Conservation (phyloP, 2,329 filamentous ascomycete genomes). For the Diaporthe caulivora region DNA sequence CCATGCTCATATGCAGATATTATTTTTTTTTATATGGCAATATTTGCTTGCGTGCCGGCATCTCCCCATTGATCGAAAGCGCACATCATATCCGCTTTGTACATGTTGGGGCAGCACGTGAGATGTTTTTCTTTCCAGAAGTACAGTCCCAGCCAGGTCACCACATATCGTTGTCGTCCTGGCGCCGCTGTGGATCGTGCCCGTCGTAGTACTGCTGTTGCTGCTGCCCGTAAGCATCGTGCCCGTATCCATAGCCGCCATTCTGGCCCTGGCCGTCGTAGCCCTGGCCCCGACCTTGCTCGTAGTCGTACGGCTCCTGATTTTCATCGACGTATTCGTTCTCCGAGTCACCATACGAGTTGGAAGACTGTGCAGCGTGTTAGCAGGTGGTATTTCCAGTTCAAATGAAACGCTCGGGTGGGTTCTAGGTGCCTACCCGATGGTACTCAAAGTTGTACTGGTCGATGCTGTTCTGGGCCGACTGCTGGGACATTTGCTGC, state of each 20-base stretch:
- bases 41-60: background rate
- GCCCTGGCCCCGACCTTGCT: constrained; percentile 45
- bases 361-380: constrained; percentile 44
- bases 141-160: constrained; percentile 32
- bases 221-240: constrained; percentile 49
- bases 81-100: background rate
- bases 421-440: constrained; percentile 45
- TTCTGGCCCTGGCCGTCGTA: constrained; percentile 36
- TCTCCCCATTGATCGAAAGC: background rate
- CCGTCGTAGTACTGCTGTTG: constrained; percentile 43
- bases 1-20: constrained; percentile 40
- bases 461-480: constrained; percentile 43
- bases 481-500: constrained; percentile 53
- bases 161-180: constrained; percentile 45
- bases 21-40: constrained; percentile 35
- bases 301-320: constrained; percentile 51
- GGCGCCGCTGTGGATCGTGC: constrained; percentile 37
- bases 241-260: constrained; percentile 45
- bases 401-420: background rate
- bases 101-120: background rate
- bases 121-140: background rate
- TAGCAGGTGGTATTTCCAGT: background rate
- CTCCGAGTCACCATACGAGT: constrained; percentile 48
- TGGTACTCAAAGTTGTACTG: constrained; percentile 53
- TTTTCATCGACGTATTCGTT: constrained; percentile 50